Evolutionary conservation across 2,329 filamentous ascomycete genomes (phyloP).

Genomic region (Metarhizium humberi): DNA sequence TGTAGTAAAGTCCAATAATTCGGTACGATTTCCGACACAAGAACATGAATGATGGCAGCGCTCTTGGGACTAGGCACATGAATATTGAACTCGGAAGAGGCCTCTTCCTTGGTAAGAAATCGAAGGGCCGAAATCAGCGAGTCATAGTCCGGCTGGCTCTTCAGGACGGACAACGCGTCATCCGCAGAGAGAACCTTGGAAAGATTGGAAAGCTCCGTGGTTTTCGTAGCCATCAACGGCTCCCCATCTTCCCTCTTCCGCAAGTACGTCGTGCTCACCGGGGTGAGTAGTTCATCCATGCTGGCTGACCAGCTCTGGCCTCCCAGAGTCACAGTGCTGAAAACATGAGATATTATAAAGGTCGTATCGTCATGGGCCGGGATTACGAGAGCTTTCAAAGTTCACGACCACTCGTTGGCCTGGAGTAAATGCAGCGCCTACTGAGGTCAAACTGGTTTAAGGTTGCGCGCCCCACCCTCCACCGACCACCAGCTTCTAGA

Average conservation of each 20-base stretch:
- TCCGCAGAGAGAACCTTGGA: constrained; percentile 23
- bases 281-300: constrained; percentile 50
- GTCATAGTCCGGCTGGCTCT: constrained; percentile 52
- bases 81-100: constrained; percentile 14
- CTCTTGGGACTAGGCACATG: constrained; percentile 51
- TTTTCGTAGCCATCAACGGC: constrained; percentile 14
- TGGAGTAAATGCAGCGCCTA: background rate
- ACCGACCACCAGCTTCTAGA: too few species aligned
- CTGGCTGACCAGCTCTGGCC: background rate
- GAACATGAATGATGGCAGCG: constrained; percentile 63
- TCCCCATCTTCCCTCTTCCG: constrained; percentile 26
- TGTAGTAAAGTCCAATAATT: constrained; percentile 69
- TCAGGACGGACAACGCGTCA: constrained; percentile 51
- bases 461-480: background rate
- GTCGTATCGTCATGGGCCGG: background rate
- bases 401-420: background rate
- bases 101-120: constrained; percentile 32
- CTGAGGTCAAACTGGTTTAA: background rate
- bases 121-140: constrained; percentile 41
- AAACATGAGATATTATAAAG: background rate
- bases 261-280: constrained; percentile 42
- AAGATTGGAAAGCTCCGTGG: constrained; percentile 1
- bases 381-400: background rate
- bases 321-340: background rate
- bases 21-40: constrained; percentile 67